Evolutionary conservation across 208 protist species (phyloP).

Genomic region (Trypanosoma rangeli): DNA sequence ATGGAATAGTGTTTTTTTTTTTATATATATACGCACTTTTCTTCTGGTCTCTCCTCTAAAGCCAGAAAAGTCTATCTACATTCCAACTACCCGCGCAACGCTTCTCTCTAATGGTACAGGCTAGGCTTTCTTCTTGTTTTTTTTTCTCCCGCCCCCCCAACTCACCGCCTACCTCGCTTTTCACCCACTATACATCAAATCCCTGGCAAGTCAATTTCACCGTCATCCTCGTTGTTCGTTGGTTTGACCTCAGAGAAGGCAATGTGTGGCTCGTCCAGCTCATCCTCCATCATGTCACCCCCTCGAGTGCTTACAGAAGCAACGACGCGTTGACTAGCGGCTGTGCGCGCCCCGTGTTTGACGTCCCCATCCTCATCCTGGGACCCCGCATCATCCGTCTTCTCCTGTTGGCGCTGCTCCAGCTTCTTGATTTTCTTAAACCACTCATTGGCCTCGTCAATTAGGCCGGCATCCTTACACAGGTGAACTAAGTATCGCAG

Average conservation of each 20-base stretch:
- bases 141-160: conserved; percentile 2
- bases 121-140: neutral
- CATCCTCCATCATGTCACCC: conserved; percentile 5
- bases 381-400: conserved; percentile 9
- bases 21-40: neutral
- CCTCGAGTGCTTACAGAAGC: conserved; percentile 17
- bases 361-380: conserved; percentile 40
- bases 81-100: neutral
- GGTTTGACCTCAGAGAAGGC: conserved; percentile 24
- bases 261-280: conserved; percentile 27
- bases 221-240: conserved; percentile 47
- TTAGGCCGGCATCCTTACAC: conserved; percentile 88
- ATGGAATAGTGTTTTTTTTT: neutral
- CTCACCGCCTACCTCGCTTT: too few species aligned
- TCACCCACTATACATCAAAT: conserved; percentile 35
- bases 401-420: conserved; percentile 63
- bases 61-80: conserved; percentile 5
- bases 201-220: conserved; percentile 80
- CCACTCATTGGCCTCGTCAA: conserved; percentile 92
- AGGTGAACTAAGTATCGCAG: conserved; percentile 94
- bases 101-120: neutral
- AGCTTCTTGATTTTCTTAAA: conserved; percentile 82
- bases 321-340: conserved; percentile 23
- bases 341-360: conserved; percentile 16
- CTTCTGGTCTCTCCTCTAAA: neutral